phyloP scores from a whole-genome alignment of 352 stramenopile genomes.

The Aphanomyces cochlioides region DNA sequence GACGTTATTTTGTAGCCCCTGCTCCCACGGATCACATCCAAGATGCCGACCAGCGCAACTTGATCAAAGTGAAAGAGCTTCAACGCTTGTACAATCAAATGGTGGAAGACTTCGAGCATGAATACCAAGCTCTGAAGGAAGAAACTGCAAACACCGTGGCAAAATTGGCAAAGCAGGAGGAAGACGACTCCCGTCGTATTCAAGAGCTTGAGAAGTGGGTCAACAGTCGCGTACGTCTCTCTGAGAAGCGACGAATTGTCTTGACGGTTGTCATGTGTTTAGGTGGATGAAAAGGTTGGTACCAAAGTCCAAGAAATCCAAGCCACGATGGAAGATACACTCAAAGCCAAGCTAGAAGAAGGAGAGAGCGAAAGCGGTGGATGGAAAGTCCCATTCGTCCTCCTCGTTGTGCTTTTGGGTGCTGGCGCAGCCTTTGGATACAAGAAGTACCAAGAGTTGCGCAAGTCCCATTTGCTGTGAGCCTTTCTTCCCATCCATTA shows the following conservation, averaged over 20 bases:
- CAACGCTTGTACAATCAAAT: conserved; percentile 78
- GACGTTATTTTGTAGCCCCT: conserved; percentile 29
- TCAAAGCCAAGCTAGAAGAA: conserved; percentile 22
- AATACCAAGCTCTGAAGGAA: conserved; percentile 68
- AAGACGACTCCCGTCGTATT: conserved; percentile 65
- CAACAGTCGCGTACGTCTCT: conserved; percentile 39
- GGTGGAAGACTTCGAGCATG: conserved; percentile 80
- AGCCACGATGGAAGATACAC: conserved; percentile 61
- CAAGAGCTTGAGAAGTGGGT: conserved; percentile 65
- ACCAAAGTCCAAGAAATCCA: conserved; percentile 67
- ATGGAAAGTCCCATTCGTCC: conserved; percentile 81
- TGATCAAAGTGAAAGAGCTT: conserved; percentile 66
- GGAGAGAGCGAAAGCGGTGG: conserved; percentile 29
- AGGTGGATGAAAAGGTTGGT: conserved; percentile 48
- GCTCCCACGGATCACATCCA: conserved; percentile 57
- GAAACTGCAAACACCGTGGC: conserved; percentile 77
- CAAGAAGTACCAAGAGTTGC: conserved; percentile 86
- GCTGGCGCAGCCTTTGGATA: conserved; percentile 57
- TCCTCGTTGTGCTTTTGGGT: conserved; percentile 65
- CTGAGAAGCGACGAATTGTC: neutral
- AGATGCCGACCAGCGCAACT: conserved; percentile 41
- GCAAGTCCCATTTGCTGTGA: conserved; percentile 85
- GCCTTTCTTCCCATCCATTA: neutral
- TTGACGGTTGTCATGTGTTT: neutral
- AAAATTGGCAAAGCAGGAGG: conserved; percentile 70